Evolutionary conservation across 306 rosid genomes (phyloP).

Genomic region (Pueraria montana): DNA sequence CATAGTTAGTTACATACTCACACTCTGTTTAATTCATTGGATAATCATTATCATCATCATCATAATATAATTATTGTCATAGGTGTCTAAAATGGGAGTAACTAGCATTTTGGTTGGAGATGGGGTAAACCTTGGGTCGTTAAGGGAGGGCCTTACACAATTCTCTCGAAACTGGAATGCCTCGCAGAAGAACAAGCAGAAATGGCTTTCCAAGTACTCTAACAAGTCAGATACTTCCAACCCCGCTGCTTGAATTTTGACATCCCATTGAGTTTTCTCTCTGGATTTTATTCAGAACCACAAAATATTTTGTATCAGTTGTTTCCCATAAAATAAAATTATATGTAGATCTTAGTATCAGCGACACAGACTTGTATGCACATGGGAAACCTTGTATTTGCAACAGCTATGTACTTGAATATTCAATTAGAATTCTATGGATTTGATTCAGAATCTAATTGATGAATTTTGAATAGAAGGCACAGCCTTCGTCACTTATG

Average conservation of each 20-base stretch:
- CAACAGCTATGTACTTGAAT: not conserved
- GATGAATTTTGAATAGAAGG: not conserved
- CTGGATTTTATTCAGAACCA: no score
- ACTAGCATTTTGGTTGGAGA: constrained; percentile 83
- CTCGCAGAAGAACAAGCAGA: constrained; percentile 79
- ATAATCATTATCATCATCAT: not conserved
- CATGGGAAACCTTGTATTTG: not conserved
- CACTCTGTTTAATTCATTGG: not conserved
- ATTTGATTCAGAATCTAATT: not conserved
- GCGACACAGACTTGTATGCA: not conserved
- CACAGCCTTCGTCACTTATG: not conserved
- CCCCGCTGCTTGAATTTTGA: constrained; percentile 40
- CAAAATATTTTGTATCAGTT: no score
- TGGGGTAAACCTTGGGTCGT: constrained; percentile 81
- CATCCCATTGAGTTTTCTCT: constrained; percentile 10
- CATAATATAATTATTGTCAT: not conserved
- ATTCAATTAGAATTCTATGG: not conserved
- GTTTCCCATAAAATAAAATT: not conserved
- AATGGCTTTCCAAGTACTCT: constrained; percentile 65
- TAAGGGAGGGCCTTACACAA: constrained; percentile 73
- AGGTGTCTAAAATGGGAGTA: constrained; percentile 95
- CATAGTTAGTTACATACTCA: not conserved
- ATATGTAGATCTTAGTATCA: not conserved
- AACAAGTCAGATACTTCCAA: constrained; percentile 55
- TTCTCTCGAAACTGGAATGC: constrained; percentile 69